phyloP scores from a whole-genome alignment of 176 grass and related monocot species.

The Hyparrhenia diplandra region DNA sequence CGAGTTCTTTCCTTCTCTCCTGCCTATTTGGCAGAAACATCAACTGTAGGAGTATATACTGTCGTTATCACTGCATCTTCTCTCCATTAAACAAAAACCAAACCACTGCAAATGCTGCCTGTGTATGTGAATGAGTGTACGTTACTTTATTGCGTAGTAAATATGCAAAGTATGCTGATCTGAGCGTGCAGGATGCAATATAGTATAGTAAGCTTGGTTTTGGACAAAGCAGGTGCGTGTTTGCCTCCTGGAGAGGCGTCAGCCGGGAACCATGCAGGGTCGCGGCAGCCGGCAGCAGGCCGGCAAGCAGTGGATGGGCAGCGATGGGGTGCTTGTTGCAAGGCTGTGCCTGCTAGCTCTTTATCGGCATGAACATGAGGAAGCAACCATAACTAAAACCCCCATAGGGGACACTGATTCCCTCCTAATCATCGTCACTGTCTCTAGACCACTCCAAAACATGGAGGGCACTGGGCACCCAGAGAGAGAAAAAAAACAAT shows the following conservation, averaged over 20 bases:
- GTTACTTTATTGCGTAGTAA: too few relatives aligned
- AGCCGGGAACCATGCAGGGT: not conserved
- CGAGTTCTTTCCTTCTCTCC: not conserved
- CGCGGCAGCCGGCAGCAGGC: not conserved
- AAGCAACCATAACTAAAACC: constrained; percentile 39
- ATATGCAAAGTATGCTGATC: not conserved
- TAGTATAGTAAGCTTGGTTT: constrained; percentile 16
- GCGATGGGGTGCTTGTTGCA: not conserved
- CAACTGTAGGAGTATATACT: not conserved
- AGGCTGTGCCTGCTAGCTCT: constrained; percentile 22
- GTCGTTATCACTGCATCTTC: not conserved
- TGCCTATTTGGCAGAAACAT: not conserved
- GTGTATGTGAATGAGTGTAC: too few relatives aligned
- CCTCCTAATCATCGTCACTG: constrained; percentile 63
- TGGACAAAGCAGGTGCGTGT: constrained; percentile 28
- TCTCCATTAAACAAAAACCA: not conserved
- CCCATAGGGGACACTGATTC: constrained; percentile 50
- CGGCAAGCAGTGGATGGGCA: not conserved
- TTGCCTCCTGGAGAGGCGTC: constrained; percentile 44
- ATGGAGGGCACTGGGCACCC: not conserved
- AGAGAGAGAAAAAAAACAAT: not conserved
- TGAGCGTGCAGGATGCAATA: constrained; percentile 8
- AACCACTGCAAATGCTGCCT: too few relatives aligned
- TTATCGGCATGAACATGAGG: constrained; percentile 43
- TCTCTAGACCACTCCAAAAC: constrained; percentile 38